Conservation (phyloP, 2,329 filamentous ascomycete species). For the Aaosphaeria pasadenensis region DNA sequence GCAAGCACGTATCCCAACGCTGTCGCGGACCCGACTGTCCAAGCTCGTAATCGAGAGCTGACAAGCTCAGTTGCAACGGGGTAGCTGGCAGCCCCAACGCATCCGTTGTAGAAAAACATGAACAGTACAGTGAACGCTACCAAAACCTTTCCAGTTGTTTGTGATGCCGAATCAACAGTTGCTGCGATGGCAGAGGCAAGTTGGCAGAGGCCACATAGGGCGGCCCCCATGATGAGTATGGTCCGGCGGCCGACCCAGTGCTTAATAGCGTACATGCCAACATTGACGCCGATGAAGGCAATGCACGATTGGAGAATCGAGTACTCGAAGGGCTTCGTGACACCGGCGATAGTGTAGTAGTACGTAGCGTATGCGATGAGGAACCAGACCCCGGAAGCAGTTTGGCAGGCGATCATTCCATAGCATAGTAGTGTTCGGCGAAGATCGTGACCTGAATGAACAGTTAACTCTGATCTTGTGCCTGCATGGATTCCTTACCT, state of each 20-base stretch:
- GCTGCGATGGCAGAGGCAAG: conserved; percentile 43
- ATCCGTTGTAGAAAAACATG: conserved; percentile 35
- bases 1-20: conserved; percentile 34
- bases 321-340: conserved; percentile 44
- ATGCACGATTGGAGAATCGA: conserved; percentile 51
- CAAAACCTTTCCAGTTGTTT: conserved; percentile 19
- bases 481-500: conserved; percentile 24
- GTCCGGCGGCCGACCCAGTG: conserved; percentile 46
- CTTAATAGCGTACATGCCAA: conserved; percentile 50
- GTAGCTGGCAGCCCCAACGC: conserved; percentile 30
- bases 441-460: conserved; percentile 42
- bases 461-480: background rate
- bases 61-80: conserved; percentile 30
- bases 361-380: conserved; percentile 52
- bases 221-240: conserved; percentile 48
- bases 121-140: conserved; percentile 36
- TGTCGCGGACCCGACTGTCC: conserved; percentile 34
- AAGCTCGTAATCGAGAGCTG: conserved; percentile 32
- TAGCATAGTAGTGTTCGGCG: conserved; percentile 52
- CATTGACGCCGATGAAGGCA: conserved; percentile 48
- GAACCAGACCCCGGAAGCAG: conserved; percentile 49
- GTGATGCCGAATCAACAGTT: conserved; percentile 18
- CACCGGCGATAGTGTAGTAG: conserved; percentile 27
- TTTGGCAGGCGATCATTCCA: conserved; percentile 47
- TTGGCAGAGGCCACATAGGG: conserved; percentile 45